A percentile compares a stretch with the other conserved stretches of the same genome.
phyloP scores from a whole-genome alignment of 148 eudicot genomes.

The Camellia japonica region DNA sequence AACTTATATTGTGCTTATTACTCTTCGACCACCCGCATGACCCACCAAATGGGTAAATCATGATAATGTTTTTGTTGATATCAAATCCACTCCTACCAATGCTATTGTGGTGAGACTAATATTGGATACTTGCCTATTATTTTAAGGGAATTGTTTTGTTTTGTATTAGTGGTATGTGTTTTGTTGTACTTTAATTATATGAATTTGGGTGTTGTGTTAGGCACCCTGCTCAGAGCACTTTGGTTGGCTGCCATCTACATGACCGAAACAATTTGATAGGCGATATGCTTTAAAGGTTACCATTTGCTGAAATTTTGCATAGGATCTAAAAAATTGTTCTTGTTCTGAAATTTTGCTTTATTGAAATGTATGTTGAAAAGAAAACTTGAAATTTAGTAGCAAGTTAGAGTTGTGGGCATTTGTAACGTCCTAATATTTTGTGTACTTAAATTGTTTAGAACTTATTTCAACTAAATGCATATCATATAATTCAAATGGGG shows the following conservation, averaged over 20 bases:
- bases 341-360: background rate
- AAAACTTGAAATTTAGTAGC: background rate
- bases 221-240: background rate
- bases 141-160: background rate
- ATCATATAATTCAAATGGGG: too few relatives aligned
- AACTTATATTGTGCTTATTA: too few relatives aligned
- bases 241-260: background rate
- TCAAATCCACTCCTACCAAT: too few relatives aligned
- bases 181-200: background rate
- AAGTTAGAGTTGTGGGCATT: background rate
- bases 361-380: background rate
- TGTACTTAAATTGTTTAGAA: background rate
- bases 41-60: too few relatives aligned
- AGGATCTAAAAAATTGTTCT: background rate
- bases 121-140: background rate
- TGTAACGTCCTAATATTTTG: background rate
- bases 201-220: background rate
- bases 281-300: background rate
- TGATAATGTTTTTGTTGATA: too few relatives aligned
- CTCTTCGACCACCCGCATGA: too few relatives aligned
- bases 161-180: background rate
- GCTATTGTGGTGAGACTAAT: too few relatives aligned
- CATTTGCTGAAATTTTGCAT: background rate
- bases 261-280: background rate
- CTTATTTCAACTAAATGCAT: background rate